Evolutionary conservation across 1,139 yeast species (phyloP), one percentile per base, ranked within the genome.

Genomic region (Geotrichum bryndzae): DNA sequence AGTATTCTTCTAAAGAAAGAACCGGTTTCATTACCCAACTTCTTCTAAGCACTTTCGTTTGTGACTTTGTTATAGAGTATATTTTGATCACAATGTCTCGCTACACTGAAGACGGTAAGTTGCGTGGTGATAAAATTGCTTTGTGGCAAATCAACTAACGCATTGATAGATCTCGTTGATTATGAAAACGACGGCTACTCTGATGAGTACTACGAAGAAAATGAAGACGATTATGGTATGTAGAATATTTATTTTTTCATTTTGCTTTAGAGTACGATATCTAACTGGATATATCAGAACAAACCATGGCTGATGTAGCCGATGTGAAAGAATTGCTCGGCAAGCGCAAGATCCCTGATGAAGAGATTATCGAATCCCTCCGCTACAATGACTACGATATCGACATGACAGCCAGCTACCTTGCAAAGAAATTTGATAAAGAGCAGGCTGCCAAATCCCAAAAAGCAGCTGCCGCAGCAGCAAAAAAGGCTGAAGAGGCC

Each of bases 311-410:
- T 50, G 46, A 38, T 33, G 45, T 66, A 15, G 72, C 73, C 7
- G 83, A 83, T 29, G 70, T 67, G 59, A 83, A 81, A 1, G 80
- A 85, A 55, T 68, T 73, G 52, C 81, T 84, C 33, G 82, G 78
- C 3, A 83, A 82, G 41, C 61, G 73, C n/a, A 79, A 78, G 8
- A 79, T 84, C 59, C 76, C 79, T 6, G 88, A 84, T 33, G 69
- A 76, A 13, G 83, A 81, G 56, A 74, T 88, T 64, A 82, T 84
- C 67, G 88, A 85, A 65, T 77, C 85, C 0, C 76, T 88, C 15
- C 86, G 85, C 79, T 79, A 77, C 67, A 83, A 84, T 68, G 85
- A 85, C 70, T 83, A 83, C 69, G 85, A 84, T 57, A 68, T 84
- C 7, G 83, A 80, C 2, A 79, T 80, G n/a, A 73, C 90, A 0